Evolutionary conservation across 2,329 filamentous ascomycete genomes (phyloP).

Genomic region (Xylogone sp.): DNA sequence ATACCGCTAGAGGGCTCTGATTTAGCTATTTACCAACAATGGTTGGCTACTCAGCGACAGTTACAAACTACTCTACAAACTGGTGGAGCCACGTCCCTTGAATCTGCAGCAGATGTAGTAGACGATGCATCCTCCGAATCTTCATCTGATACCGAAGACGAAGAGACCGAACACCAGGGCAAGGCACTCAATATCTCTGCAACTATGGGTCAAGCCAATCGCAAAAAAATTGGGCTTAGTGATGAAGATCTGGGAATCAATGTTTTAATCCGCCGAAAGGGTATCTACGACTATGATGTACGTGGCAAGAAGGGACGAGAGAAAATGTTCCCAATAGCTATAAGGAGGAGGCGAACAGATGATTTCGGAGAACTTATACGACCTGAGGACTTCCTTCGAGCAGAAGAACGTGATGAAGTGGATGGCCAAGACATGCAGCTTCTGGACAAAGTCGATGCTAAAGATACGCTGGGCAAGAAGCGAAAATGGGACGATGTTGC

Average conservation of each 20-base stretch:
- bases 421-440: conserved; percentile 61
- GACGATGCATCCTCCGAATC: conserved; percentile 86
- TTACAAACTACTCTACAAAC: conserved; percentile 76
- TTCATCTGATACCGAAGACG: conserved; percentile 82
- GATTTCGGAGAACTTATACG: conserved; percentile 94
- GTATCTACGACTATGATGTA: conserved; percentile 90
- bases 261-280: conserved; percentile 81
- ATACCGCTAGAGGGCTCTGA: conserved; percentile 72
- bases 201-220: conserved; percentile 75
- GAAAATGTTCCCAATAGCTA: conserved; percentile 83
- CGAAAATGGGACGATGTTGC: conserved; percentile 82
- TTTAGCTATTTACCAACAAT: conserved; percentile 81
- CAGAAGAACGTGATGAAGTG: conserved; percentile 81
- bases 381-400: conserved; percentile 88
- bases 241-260: conserved; percentile 93
- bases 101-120: conserved; percentile 67
- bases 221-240: conserved; percentile 80
- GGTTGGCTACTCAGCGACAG: conserved; percentile 82
- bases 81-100: conserved; percentile 63
- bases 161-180: conserved; percentile 85
- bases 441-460: conserved; percentile 42
- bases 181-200: conserved; percentile 87
- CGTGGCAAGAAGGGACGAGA: conserved; percentile 88
- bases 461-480: conserved; percentile 79
- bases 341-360: conserved; percentile 74